Base-by-base conservation (phyloP, 768 basidiomycete genomes). In the Hygrophoropsis aurantiaca region DNA sequence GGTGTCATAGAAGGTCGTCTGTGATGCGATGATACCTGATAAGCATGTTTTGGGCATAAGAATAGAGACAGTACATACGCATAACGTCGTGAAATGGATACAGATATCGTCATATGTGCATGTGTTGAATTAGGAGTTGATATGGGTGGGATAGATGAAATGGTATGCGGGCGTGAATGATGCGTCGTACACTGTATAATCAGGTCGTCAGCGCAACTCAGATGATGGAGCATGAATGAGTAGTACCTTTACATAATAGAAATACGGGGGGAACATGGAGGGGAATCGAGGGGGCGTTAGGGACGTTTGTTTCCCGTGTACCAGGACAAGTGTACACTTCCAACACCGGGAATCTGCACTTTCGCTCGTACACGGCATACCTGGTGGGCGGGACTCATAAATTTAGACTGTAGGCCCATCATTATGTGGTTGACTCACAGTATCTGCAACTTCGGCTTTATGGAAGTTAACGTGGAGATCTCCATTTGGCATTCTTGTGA, bases 261-360 rank as follows among this genome's bases (percentile, higher is more conserved):
- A 32, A 50, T 7, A 30, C 19, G 42, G 40, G 44, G 43, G 39
- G 7, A 44, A 34, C 27, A 30, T 30, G 27, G 27, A 41, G n/a
- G 6, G 34, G 10, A 24, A 35, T 2, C 32, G 20, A 18, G 34
- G 20, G 40, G 23, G 34, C 46, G 41, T 18, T 62, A 66, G 44
- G 56, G 66, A 47, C 68, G 71, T 50, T 61, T 69, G 57, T 75
- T 76, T 47, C 85, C 84, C 10, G 78, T 72, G 47, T 70, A 78
- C 87, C 87, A 90, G 27, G 88, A 90, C 45, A 90, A 69, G 54
- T 82, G 75, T 25, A 90, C 87, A 61, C 86, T 88, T 51, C 88
- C 88, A 8, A 85, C 87, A 39, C 85, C 84, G 32, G 76, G 66
- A 47, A 90, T 90, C 57, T 77, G 73, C 2, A 90, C 88, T 59